A percentile compares a stretch with the other conserved stretches of the same genome.
Evolutionary conservation across 805 yeast species (phyloP).

Genomic region (Saturnispora serradocipensis): DNA sequence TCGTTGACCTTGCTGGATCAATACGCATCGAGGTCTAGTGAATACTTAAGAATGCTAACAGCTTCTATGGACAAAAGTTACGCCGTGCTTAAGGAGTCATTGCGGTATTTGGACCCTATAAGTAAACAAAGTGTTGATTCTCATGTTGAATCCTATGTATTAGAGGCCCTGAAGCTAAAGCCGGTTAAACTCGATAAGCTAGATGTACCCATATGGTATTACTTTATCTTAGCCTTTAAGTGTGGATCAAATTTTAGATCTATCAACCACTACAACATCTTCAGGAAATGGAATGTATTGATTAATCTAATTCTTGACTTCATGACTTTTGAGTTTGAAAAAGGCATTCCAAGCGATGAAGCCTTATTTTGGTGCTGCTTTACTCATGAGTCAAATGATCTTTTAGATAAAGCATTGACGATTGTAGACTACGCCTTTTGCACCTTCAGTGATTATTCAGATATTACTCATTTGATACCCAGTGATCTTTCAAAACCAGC

Average conservation of each 20-base stretch:
- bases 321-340: not conserved
- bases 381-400: not conserved
- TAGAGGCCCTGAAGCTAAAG: not conserved
- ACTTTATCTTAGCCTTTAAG: conserved; percentile 6
- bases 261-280: not conserved
- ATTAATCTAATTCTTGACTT: not conserved
- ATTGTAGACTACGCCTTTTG: conserved; percentile 2
- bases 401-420: conserved; percentile 1
- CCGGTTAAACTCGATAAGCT: not conserved
- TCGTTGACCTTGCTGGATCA: not conserved
- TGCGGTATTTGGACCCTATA: not conserved
- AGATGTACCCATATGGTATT: conserved; percentile 5
- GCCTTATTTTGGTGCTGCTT: conserved; percentile 1
- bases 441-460: not conserved
- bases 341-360: not conserved
- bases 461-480: not conserved
- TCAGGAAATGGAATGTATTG: conserved; percentile 1
- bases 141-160: not conserved
- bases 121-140: not conserved
- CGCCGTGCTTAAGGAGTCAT: not conserved
- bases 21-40: not conserved
- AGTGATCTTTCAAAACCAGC: not conserved
- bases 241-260: not conserved
- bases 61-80: not conserved
- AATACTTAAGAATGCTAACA: not conserved